Percentiles rank a stretch among this genome's conserved stretches.
These are phyloP conservation scores for Pyricularia grisea DNA, from an alignment of 2,329 filamentous ascomycete genomes.

Conservation along the genomic window DNA sequence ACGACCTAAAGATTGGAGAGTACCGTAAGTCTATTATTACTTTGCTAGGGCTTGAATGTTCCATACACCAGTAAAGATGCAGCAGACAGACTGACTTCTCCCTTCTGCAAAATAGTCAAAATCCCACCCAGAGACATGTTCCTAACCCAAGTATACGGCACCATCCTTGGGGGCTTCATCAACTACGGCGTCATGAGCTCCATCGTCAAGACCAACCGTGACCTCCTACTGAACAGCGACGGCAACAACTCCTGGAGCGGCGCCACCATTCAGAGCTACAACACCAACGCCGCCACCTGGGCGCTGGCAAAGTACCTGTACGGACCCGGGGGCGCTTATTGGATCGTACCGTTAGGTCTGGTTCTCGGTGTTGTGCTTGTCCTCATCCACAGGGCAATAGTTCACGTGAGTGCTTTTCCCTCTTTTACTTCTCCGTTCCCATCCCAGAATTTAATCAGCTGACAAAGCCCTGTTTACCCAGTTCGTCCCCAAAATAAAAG, in stretches of 20 bases:
- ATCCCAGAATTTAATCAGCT: neutral
- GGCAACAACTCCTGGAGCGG: slow-evolving; percentile 45
- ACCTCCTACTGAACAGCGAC: slow-evolving; percentile 31
- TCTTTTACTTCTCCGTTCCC: neutral
- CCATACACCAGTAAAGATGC: no score
- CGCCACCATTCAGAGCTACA: slow-evolving; percentile 37
- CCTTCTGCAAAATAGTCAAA: slow-evolving; percentile 24
- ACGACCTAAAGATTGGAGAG: neutral
- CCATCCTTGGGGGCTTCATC: slow-evolving; percentile 19
- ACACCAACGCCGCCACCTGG: slow-evolving; percentile 37
- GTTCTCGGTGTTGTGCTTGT: neutral
- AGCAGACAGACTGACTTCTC: no score
- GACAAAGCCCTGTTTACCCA: neutral
- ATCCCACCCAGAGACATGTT: slow-evolving; percentile 47
- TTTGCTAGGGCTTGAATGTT: neutral
- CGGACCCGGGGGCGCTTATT: slow-evolving; percentile 4
- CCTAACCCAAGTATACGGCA: slow-evolving; percentile 36
- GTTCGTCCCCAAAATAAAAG: neutral
- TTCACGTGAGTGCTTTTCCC: neutral
- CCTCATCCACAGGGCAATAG: neutral
- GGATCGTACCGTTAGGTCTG: neutral
- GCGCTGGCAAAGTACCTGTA: slow-evolving; percentile 46
- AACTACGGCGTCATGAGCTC: slow-evolving; percentile 34
- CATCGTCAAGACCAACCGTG: slow-evolving; percentile 39
- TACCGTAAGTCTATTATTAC: neutral